Base-by-base conservation (phyloP, 257 asterid species). In the Penstemon davidsonii region DNA sequence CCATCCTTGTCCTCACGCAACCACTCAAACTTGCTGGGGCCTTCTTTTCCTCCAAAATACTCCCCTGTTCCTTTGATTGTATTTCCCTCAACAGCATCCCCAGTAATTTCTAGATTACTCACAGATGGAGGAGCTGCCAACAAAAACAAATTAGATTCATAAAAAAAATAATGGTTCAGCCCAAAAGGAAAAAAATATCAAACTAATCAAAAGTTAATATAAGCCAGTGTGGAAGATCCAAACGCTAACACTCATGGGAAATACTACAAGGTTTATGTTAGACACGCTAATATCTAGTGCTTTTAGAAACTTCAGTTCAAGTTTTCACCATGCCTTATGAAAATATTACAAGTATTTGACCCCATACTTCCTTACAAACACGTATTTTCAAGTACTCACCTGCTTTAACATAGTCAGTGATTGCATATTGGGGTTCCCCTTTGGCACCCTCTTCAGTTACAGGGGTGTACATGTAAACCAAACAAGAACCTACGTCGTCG, bases 41-140 rank as follows among this genome's bases (percentile, higher is more conserved):
- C 99, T 84, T 94, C 97, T 81, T 84, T 86, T 81, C 99, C 99
- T 54, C 99, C 99, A 79, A 94, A 90, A 82, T 94, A 94, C 65
- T 81, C 71, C 68, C 99, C 99, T 37, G 69, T 64, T 55, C 99
- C 99, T 71, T 64, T 87, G 72, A 94, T 66, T 68, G 72, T 76
- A 82, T 70, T 79, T 75, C 96, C 97, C 81, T 94, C 99, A 60
- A 94, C 71, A 10, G 73, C 68, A 40, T 94, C 99, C 76, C 99
- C 99, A 74, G 68, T 83, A 72, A 94, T 78, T 70, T 73, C 87
- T 6, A 91, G 81, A 76, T 87, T 82, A 75, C 78, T 78, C 66
- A 94, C 97, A 10, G 97, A 88, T 25, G 99, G 99, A 73, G 90
- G 87, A 81, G 99, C 99, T 94, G 92, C 76, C 78, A 64, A n/a